A percentile compares a stretch with the other conserved stretches of the same genome.
Evolutionary conservation across 202 grass and related monocot genomes (phyloP).

Genomic region (Schoenoplectus triqueter): DNA sequence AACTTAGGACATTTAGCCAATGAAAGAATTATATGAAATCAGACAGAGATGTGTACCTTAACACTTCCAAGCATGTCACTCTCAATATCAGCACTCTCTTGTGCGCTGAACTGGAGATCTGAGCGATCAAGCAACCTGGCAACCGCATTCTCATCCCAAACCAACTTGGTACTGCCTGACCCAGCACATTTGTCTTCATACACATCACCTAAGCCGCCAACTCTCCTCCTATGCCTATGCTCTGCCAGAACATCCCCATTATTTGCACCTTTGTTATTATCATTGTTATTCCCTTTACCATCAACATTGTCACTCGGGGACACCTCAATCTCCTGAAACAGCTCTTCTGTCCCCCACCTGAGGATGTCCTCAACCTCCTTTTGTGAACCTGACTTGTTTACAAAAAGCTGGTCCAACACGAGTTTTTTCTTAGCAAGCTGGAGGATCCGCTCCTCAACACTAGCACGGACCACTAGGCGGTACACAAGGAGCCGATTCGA

Average conservation of each 20-base stretch:
- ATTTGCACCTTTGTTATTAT: slow-evolving; percentile 62
- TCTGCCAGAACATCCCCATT: slow-evolving; percentile 57
- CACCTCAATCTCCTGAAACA: slow-evolving; percentile 68
- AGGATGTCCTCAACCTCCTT: slow-evolving; percentile 99
- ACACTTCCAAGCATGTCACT: slow-evolving; percentile 97
- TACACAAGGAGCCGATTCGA: slow-evolving; percentile 97
- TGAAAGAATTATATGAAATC: slow-evolving; percentile 17
- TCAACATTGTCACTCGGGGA: slow-evolving; percentile 56
- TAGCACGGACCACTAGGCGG: slow-evolving; percentile 94
- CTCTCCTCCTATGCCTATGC: slow-evolving; percentile 82
- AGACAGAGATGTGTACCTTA: slow-evolving; percentile 59
- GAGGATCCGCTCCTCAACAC: slow-evolving; percentile 98
- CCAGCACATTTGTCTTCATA: slow-evolving; percentile 93
- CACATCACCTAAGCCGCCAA: slow-evolving; percentile 93
- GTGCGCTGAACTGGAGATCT: slow-evolving; percentile 64
- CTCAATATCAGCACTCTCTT: slow-evolving; percentile 79
- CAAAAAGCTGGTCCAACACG: slow-evolving; percentile 99
- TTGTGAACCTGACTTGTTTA: slow-evolving; percentile 94
- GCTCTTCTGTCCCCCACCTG: slow-evolving; percentile 98
- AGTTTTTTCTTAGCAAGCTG: slow-evolving; percentile 99
- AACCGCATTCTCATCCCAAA: slow-evolving; percentile 98
- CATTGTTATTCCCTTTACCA: slow-evolving; percentile 58
- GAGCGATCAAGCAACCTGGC: slow-evolving; percentile 94
- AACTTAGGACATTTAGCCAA: slow-evolving; percentile 28
- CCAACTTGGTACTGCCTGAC: slow-evolving; percentile 62